phyloP scores from a whole-genome alignment of 768 basidiomycete genomes.

The Psilocybe azurescens region DNA sequence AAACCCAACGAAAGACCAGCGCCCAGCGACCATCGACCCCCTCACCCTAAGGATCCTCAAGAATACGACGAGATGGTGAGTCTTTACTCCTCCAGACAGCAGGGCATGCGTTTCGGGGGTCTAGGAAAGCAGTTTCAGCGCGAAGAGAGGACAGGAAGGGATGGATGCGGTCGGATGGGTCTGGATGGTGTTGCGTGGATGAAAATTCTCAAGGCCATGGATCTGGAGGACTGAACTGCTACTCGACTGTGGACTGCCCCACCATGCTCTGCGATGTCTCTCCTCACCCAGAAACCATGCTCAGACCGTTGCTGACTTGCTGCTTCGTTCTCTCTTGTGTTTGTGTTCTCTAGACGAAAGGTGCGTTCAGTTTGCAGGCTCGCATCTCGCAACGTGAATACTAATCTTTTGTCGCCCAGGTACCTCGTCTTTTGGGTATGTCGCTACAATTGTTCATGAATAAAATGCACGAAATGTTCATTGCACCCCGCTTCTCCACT shows the following conservation, averaged over 20 bases:
- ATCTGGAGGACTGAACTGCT: neutral
- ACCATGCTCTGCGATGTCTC: constrained; percentile 1
- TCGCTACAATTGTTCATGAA: constrained; percentile 24
- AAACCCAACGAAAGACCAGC: constrained; percentile 18
- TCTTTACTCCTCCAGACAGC: constrained; percentile 27
- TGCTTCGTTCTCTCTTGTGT: constrained; percentile 25
- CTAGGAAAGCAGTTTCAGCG: constrained; percentile 21
- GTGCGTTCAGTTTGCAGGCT: constrained; percentile 48
- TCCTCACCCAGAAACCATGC: constrained; percentile 9
- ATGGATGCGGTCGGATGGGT: constrained; percentile 30
- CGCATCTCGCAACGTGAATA: neutral
- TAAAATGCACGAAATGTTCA: neutral
- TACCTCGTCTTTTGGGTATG: constrained; percentile 96
- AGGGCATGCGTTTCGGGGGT: constrained; percentile 15
- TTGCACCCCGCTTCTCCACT: constrained; percentile 4
- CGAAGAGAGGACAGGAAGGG: constrained; percentile 24
- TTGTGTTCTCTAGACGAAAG: constrained; percentile 71
- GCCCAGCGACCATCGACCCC: constrained; percentile 29
- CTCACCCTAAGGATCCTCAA: constrained; percentile 36
- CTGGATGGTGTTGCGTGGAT: constrained; percentile 28
- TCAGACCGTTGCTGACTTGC: constrained; percentile 24
- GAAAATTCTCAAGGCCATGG: constrained; percentile 1
- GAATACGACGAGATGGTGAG: constrained; percentile 53
- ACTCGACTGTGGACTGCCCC: neutral
- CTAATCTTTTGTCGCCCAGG: constrained; percentile 39